phyloP scores from a whole-genome alignment of 768 basidiomycete genomes.

The Hemileccinum impolitum region DNA sequence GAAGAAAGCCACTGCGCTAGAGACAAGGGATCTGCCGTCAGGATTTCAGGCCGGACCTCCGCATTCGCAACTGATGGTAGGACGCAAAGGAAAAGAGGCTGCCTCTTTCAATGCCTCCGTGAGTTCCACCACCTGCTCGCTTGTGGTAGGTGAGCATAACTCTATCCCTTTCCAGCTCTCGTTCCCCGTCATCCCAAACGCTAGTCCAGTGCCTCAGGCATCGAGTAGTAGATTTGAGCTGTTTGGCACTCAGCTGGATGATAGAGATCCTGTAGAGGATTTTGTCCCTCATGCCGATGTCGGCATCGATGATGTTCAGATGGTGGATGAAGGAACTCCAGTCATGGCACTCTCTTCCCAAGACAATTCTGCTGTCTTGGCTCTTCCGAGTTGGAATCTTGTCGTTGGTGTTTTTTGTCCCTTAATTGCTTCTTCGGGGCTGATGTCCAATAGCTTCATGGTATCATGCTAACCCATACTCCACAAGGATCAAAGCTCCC shows the following conservation, averaged over 20 bases:
- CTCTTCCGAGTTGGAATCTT: constrained; percentile 48
- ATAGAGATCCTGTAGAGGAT: constrained; percentile 9
- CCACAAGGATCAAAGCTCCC: constrained; percentile 34
- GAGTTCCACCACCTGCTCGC: background rate
- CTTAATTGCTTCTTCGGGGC: background rate
- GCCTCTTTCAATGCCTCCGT: constrained; percentile 2
- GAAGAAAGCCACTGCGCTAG: constrained; percentile 11
- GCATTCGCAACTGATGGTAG: constrained; percentile 16
- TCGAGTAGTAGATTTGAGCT: constrained; percentile 15
- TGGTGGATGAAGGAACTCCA: constrained; percentile 27
- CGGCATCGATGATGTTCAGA: constrained; percentile 35
- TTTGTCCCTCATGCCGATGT: constrained; percentile 12
- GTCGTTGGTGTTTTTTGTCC: constrained; percentile 41
- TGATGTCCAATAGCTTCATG: constrained; percentile 45
- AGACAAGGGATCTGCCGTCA: constrained; percentile 23
- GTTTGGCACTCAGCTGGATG: constrained; percentile 14
- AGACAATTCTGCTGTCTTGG: constrained; percentile 32
- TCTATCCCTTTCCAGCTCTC: constrained; percentile 1
- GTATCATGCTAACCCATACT: constrained; percentile 58
- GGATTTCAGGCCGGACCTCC: constrained; percentile 22
- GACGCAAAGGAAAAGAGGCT: constrained; percentile 19
- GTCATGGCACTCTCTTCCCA: constrained; percentile 19
- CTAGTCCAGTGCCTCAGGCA: constrained; percentile 20
- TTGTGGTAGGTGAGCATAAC: background rate
- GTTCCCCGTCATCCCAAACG: constrained; percentile 20